Conservation (phyloP, 2,329 filamentous ascomycete genomes). For the Chrysosporium queenslandicum region DNA sequence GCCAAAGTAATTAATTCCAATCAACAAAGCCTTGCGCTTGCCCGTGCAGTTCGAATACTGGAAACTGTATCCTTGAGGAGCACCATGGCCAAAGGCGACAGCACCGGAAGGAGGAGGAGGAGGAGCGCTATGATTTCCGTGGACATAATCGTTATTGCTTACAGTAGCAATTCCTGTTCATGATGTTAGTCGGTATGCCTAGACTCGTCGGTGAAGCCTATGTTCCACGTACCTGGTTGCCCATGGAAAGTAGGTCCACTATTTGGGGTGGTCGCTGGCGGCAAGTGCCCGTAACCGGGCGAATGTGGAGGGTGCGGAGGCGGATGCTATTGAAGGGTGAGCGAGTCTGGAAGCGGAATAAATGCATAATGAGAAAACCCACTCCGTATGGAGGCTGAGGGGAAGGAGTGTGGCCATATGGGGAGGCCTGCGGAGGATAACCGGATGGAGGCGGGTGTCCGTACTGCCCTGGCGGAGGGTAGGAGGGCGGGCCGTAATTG, state of each 20-base stretch:
- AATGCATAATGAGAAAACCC: slow-evolving; percentile 18
- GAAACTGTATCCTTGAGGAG: slow-evolving; percentile 69
- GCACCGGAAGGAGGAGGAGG: slow-evolving; percentile 56
- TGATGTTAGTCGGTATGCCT: slow-evolving; percentile 6
- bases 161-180: slow-evolving; percentile 24
- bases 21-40: slow-evolving; percentile 74
- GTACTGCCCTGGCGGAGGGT: slow-evolving; percentile 20
- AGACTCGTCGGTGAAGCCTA: background rate
- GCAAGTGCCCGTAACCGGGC: slow-evolving; percentile 4
- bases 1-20: slow-evolving; percentile 94
- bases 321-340: slow-evolving; percentile 5
- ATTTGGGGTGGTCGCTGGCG: slow-evolving; percentile 22
- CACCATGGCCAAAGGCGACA: slow-evolving; percentile 69
- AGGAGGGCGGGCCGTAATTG: slow-evolving; percentile 8
- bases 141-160: slow-evolving; percentile 46
- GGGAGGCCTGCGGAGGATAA: slow-evolving; percentile 39
- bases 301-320: background rate
- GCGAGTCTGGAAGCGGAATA: background rate
- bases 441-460: slow-evolving; percentile 31
- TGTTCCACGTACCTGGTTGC: slow-evolving; percentile 29
- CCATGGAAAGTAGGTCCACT: slow-evolving; percentile 33
- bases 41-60: slow-evolving; percentile 89
- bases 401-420: slow-evolving; percentile 30
- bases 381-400: slow-evolving; percentile 33
- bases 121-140: slow-evolving; percentile 51